Percentiles rank a stretch among this genome's conserved stretches.
phyloP scores from a whole-genome alignment of 768 basidiomycete species.

The Mycena rebaudengoi region DNA sequence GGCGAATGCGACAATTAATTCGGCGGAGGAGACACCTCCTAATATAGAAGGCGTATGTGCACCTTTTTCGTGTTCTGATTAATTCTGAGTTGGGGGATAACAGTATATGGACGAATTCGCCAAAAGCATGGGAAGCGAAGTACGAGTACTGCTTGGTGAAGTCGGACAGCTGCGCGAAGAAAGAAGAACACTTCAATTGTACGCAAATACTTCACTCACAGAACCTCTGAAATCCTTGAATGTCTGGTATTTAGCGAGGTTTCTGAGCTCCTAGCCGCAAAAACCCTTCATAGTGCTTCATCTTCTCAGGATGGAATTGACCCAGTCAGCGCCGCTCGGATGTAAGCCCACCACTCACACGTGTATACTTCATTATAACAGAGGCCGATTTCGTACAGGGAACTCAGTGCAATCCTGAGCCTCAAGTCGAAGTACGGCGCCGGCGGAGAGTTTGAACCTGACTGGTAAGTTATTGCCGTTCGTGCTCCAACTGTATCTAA shows the following conservation, averaged over 20 bases:
- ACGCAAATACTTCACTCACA: constrained; percentile 32
- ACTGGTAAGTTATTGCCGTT: no score
- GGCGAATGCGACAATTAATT: neutral
- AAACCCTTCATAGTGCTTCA: neutral
- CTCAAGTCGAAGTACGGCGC: no score
- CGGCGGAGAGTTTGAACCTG: no score
- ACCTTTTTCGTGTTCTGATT: neutral
- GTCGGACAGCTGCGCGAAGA: constrained; percentile 85
- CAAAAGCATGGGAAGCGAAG: constrained; percentile 81
- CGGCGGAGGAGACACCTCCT: constrained; percentile 44
- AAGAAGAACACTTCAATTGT: constrained; percentile 80
- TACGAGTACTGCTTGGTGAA: constrained; percentile 81
- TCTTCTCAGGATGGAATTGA: neutral
- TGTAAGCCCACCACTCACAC: neutral
- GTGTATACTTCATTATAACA: neutral
- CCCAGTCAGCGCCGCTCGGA: neutral
- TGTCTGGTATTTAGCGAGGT: neutral
- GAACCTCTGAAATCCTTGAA: neutral
- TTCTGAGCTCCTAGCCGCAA: neutral
- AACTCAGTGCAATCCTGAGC: no score
- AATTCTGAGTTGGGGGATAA: neutral
- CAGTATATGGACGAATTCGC: constrained; percentile 90
- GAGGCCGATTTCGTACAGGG: neutral
- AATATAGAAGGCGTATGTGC: constrained; percentile 81
- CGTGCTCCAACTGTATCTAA: no score